Conservation (phyloP, 2,329 filamentous ascomycete species). For the Dothideomycetes sp. region DNA sequence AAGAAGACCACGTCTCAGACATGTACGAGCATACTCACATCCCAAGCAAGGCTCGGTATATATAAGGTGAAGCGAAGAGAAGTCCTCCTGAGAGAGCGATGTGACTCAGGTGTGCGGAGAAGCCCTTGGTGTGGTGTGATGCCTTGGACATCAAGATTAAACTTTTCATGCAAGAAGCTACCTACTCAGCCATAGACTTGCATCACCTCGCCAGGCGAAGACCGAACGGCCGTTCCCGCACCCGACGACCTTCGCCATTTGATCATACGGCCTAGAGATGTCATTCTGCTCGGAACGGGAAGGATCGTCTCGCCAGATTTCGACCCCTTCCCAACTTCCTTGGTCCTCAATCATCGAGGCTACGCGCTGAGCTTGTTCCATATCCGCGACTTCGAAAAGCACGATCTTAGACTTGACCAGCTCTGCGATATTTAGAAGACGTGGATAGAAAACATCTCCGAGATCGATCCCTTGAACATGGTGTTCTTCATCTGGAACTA, state of each 20-base stretch:
- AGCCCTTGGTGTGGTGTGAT: too few relatives aligned
- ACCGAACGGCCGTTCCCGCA: constrained; percentile 32
- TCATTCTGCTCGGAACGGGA: constrained; percentile 18
- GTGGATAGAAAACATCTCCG: constrained; percentile 56
- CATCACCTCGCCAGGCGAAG: constrained; percentile 26
- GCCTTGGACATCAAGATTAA: too few relatives aligned
- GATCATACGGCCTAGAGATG: neutral
- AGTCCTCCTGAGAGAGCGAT: too few relatives aligned
- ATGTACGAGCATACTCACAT: too few relatives aligned
- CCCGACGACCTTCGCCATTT: constrained; percentile 19
- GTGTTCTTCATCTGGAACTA: constrained; percentile 47
- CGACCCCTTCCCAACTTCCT: constrained; percentile 31
- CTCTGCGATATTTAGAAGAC: constrained; percentile 47
- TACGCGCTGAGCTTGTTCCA: constrained; percentile 56
- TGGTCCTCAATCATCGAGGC: constrained; percentile 34
- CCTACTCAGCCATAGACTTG: constrained; percentile 10
- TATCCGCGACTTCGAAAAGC: constrained; percentile 62
- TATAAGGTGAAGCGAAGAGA: too few relatives aligned
- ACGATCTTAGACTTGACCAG: constrained; percentile 42
- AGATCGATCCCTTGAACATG: constrained; percentile 10
- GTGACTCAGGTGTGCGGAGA: too few relatives aligned
- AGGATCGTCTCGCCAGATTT: constrained; percentile 65
- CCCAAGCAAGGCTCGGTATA: too few relatives aligned
- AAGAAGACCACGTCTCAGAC: too few relatives aligned
- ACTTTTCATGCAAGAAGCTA: too few relatives aligned